phyloP scores from a whole-genome alignment of 495 filamentous ascomycete genomes.

The Cetradonia linearis region DNA sequence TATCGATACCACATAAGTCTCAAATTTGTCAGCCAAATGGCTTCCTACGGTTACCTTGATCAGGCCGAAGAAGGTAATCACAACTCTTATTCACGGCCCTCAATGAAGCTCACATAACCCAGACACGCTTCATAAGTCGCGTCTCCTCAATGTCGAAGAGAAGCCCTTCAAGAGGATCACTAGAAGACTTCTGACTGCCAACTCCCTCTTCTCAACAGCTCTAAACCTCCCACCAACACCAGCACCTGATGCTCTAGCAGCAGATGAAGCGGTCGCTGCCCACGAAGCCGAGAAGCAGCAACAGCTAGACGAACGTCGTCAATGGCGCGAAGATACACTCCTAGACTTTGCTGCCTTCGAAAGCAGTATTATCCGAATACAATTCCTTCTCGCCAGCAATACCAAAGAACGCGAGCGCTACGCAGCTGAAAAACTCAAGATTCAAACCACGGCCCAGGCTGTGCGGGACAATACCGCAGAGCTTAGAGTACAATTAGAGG shows the following conservation, averaged over 20 bases:
- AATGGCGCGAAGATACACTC: conserved; percentile 68
- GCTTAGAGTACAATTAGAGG: conserved; percentile 60
- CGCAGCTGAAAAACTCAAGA: conserved; percentile 65
- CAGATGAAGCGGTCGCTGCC: conserved; percentile 33
- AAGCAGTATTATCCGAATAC: conserved; percentile 74
- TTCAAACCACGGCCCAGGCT: conserved; percentile 59
- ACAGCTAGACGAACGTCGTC: conserved; percentile 43
- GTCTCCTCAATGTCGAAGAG: conserved; percentile 84
- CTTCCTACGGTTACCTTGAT: conserved; percentile 39
- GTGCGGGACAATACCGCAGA: conserved; percentile 67
- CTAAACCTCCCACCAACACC: conserved; percentile 55
- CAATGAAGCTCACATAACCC: conserved; percentile 11
- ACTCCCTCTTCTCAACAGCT: conserved; percentile 46
- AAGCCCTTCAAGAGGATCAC: conserved; percentile 85
- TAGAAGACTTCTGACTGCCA: conserved; percentile 60
- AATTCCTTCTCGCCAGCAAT: conserved; percentile 78
- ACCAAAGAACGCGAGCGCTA: conserved; percentile 78
- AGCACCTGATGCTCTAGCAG: conserved; percentile 51
- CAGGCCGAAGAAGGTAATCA: conserved; percentile 44
- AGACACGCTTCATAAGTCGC: conserved; percentile 83
- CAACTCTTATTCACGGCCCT: conserved; percentile 18
- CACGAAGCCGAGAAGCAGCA: conserved; percentile 36
- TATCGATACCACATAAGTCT: background rate
- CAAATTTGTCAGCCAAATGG: conserved; percentile 29
- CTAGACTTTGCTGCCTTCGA: conserved; percentile 90